Conservation (phyloP, 805 yeast genomes). For the Teunomyces tritomae region DNA sequence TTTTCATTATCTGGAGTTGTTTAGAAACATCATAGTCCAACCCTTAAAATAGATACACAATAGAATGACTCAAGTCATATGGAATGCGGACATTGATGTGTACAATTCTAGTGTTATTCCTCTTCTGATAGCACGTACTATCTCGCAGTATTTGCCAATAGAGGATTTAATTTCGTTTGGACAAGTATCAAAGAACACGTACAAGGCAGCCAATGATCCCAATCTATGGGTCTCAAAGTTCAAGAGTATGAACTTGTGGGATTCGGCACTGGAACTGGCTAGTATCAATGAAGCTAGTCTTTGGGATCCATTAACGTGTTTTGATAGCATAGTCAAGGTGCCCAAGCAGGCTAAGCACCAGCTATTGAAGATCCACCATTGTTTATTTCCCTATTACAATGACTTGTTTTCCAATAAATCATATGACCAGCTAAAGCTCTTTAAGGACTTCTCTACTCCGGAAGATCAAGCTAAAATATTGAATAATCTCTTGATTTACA, state of each 20-base stretch:
- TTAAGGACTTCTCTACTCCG: conserved; percentile 47
- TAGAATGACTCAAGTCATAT: conserved; percentile 43
- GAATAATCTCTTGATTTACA: conserved; percentile 38
- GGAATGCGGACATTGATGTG: conserved; percentile 47
- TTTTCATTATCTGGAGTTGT: neutral
- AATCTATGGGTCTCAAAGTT: conserved; percentile 38
- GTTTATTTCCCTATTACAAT: conserved; percentile 43
- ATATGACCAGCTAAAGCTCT: conserved; percentile 43
- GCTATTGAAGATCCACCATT: conserved; percentile 35
- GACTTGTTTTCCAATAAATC: conserved; percentile 43
- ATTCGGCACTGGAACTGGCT: conserved; percentile 13
- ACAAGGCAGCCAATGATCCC: conserved; percentile 38
- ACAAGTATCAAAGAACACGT: conserved; percentile 36
- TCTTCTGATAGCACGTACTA: conserved; percentile 32
- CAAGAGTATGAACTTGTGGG: conserved; percentile 39
- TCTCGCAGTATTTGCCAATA: conserved; percentile 32
- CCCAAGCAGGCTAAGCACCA: conserved; percentile 36
- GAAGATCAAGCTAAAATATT: conserved; percentile 50
- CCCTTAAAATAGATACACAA: neutral
- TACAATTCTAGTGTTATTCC: conserved; percentile 39
- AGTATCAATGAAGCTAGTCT: conserved; percentile 7
- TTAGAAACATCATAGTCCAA: neutral
- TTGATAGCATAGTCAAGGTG: conserved; percentile 23
- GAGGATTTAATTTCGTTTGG: conserved; percentile 40
- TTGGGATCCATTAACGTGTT: conserved; percentile 33